Conservation (phyloP, 2,329 filamentous ascomycete genomes). For the Septoria linicola region DNA sequence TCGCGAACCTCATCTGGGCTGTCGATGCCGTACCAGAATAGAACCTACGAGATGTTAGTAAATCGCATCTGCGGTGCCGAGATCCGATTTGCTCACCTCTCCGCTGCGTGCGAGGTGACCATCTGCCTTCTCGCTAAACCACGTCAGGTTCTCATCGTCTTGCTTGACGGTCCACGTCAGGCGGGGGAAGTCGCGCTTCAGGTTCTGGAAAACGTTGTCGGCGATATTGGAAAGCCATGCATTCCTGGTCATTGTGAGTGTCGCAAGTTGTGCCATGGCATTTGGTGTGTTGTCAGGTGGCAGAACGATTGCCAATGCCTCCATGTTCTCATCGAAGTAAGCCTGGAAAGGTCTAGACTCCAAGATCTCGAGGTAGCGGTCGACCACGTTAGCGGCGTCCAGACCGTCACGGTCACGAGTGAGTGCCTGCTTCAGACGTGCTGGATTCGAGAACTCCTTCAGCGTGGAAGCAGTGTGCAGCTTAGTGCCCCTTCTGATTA, state of each 20-base stretch:
- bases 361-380: constrained; percentile 80
- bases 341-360: constrained; percentile 79
- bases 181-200: constrained; percentile 90
- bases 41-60: constrained; percentile 44
- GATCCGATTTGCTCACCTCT: constrained; percentile 50
- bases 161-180: constrained; percentile 96
- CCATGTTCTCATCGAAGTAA: constrained; percentile 92
- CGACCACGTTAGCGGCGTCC: constrained; percentile 78
- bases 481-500: constrained; percentile 90
- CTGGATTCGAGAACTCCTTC: constrained; percentile 71
- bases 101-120: constrained; percentile 78
- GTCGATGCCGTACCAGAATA: constrained; percentile 95
- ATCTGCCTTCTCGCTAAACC: constrained; percentile 97
- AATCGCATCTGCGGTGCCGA: no score
- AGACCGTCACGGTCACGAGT: constrained; percentile 77
- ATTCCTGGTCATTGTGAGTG: constrained; percentile 87
- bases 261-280: constrained; percentile 80
- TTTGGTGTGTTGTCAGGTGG: constrained; percentile 66
- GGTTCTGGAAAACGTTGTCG: constrained; percentile 89
- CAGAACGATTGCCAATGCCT: constrained; percentile 84
- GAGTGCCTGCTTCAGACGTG: constrained; percentile 77
- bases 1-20: constrained; percentile 76
- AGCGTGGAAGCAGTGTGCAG: constrained; percentile 71
- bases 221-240: constrained; percentile 94
- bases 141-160: constrained; percentile 93